Evolutionary conservation across 768 basidiomycete genomes (phyloP), one percentile per base, ranked within the genome.

Genomic region (Saitozyma podzolica): DNA sequence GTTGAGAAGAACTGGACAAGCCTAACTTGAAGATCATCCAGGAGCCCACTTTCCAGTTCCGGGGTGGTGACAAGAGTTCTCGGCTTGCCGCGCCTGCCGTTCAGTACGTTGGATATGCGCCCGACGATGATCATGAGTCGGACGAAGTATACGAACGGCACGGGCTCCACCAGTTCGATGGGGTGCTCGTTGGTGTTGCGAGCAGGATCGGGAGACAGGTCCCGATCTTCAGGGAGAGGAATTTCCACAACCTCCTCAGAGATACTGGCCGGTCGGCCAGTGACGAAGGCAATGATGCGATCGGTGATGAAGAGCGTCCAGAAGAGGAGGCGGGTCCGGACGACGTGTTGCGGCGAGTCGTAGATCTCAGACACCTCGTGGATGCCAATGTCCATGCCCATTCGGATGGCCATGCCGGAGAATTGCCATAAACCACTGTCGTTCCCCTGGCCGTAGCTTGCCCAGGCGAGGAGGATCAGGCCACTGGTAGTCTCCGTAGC

Each of bases 41-140:
- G 45, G 39, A 64, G 64, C 50, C 69, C 66, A 13, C 66, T 59
- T 20, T 72, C 55, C 0, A 74, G 70, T 56, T 74, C 75, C 11
- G 58, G 20, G 5, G 69, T 62, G 19, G 56, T 49, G 29, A 71
- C 73, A 10, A 78, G 60, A 0, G 77, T 78, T 45, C 74, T 43
- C 7, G 72, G 62, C 20, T 63, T 64, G 8, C 76, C 78, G 52
- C 76, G 51, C 47, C 69, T 57, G 10, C 76, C 78, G 56, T 79
- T 79, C 14, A 79, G 56, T 6, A 76, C 73, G 53, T 74, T 76
- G 39, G 66, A 66, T 16, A 78, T 76, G 29, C 77, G 56, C 14
- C 77, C 77, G 56, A 67, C 69, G 40, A 79, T 74, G 43, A 79
- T 70, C 78, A 77, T 76, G 41, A 79, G 66, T 57, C 70, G 68